Base-by-base conservation (phyloP, 257 asterid genomes). In the Nicotiana sylvestris region DNA sequence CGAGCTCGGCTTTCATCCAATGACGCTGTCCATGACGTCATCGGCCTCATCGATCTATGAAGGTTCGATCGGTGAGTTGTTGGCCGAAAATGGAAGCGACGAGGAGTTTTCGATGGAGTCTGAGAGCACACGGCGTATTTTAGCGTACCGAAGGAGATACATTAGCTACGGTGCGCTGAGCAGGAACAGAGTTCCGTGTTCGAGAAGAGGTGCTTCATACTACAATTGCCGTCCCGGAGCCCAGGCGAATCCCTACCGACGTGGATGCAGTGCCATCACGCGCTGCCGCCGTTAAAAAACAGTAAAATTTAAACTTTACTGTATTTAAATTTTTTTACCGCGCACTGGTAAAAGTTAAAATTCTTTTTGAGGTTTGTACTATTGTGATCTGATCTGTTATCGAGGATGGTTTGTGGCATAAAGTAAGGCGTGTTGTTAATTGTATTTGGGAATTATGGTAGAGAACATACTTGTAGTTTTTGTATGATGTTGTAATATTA, bases 201-300 rank as follows among this genome's bases (percentile, higher is more conserved):
- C 85, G 2, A 61, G 85, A 53, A 70, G 89, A 81, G 92, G 92
- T 8, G 82, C 82, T 37, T 89, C 90, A 9, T 89, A 89, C 77
- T 89, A 89, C 79, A 89, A 87, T 84, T 89, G 92, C 85, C 86
- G 83, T 43, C 87, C 90, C 3, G 89, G 89, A n/a, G 81, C 86
- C 27, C 84, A 81, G 29, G 88, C 87, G 25, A 87, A 87, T 33
- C 92, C 92, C 4, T 89, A 89, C 68, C 80, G 6, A 5, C 83
- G 92, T 9, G 88, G 90, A 13, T 87, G 92, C 87, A 76, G 81
- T 81, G 86, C 87, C 62, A 88, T 87, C 82, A 85, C 92, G 1
- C 89, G 68, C 30, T 89, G 92, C 88, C 86, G 91, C 51, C 49
- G 85, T 64, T 88, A 64, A 81, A 66, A 65, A 74, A 21, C 43